Percentiles rank a stretch among this genome's conserved stretches.
Evolutionary conservation across 73 alveolate genomes (phyloP).

Genomic region (Paramecium octaurelia): DNA sequence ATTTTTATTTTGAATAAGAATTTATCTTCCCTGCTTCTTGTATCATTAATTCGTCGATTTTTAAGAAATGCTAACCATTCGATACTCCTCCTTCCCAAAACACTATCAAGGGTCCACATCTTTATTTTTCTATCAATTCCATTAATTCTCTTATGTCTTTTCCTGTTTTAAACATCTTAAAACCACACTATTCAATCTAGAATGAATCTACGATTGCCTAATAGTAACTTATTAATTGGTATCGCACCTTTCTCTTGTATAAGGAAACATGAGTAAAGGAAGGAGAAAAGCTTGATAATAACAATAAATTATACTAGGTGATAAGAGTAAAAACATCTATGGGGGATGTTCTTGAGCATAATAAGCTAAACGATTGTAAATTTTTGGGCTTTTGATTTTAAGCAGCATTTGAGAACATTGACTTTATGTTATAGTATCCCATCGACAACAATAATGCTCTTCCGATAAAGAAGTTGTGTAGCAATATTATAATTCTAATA

Average conservation of each 20-base stretch:
- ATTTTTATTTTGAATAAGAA: neutral
- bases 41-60: neutral
- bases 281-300: neutral
- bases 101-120: neutral
- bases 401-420: neutral
- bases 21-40: neutral
- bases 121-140: neutral
- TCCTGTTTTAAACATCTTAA: neutral
- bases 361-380: neutral
- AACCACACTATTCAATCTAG: neutral
- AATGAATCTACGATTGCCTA: neutral
- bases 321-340: neutral
- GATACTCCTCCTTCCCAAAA: slow-evolving; percentile 30
- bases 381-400: neutral
- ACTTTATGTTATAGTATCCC: neutral
- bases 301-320: neutral
- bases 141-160: neutral
- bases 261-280: neutral
- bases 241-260: neutral
- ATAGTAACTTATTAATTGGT: neutral
- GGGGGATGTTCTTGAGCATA: neutral
- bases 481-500: neutral
- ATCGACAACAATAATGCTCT: neutral
- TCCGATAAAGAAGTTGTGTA: neutral
- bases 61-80: neutral